Evolutionary conservation across 2,329 filamentous ascomycete genomes (phyloP).

Genomic region (Fusarium musae): DNA sequence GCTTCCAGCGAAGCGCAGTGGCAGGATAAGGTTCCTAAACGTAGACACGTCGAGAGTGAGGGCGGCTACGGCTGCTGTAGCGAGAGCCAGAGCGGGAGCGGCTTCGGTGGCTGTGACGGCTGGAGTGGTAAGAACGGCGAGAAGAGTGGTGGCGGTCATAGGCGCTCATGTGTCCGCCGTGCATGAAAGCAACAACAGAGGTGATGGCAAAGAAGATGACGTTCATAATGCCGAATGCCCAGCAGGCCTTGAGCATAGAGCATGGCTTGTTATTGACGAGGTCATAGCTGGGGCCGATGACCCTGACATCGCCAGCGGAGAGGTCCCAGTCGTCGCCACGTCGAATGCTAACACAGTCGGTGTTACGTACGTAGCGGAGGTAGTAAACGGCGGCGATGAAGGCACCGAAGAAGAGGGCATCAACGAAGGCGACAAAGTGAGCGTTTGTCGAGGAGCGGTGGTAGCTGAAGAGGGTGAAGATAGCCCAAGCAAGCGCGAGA

Average conservation of each 20-base stretch:
- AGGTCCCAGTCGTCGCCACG: constrained; percentile 62
- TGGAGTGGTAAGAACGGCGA: constrained; percentile 51
- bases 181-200: constrained; percentile 73
- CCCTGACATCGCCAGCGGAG: constrained; percentile 70
- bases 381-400: constrained; percentile 72
- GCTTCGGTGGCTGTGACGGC: constrained; percentile 56
- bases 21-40: constrained; percentile 48
- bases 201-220: constrained; percentile 83
- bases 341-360: constrained; percentile 74
- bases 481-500: constrained; percentile 70
- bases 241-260: constrained; percentile 90
- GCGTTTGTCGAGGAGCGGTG: constrained; percentile 70
- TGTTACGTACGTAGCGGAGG: constrained; percentile 67
- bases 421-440: constrained; percentile 69
- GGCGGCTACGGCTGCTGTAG: constrained; percentile 59
- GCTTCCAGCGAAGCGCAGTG: background rate
- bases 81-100: constrained; percentile 51
- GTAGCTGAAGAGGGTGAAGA: constrained; percentile 74
- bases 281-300: constrained; percentile 61
- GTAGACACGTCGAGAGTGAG: constrained; percentile 61
- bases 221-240: constrained; percentile 92
- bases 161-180: constrained; percentile 63
- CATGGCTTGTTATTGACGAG: constrained; percentile 78
- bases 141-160: constrained; percentile 48
- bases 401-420: constrained; percentile 70